Conservation (phyloP, 768 basidiomycete genomes). For the Pisolithus microcarpus region DNA sequence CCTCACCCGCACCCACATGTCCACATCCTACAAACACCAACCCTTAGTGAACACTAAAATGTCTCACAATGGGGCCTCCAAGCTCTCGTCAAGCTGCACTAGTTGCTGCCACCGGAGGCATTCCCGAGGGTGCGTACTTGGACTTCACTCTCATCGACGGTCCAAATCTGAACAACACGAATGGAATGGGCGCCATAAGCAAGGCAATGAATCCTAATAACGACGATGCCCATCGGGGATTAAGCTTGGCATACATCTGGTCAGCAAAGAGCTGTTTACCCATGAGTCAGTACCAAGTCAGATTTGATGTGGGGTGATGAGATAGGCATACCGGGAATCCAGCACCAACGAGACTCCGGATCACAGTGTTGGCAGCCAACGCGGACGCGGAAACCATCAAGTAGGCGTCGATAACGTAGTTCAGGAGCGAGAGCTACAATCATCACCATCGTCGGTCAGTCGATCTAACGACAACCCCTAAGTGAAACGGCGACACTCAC, state of each 20-base stretch:
- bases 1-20: too few species aligned
- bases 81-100: too few species aligned
- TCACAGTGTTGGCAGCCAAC: slow-evolving; percentile 45
- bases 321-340: slow-evolving; percentile 32
- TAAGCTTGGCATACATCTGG: slow-evolving; percentile 47
- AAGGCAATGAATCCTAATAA: slow-evolving; percentile 47
- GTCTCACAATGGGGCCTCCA: too few species aligned
- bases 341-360: slow-evolving; percentile 48
- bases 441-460: neutral
- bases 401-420: slow-evolving; percentile 60
- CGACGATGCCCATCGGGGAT: slow-evolving; percentile 53
- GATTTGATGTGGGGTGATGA: neutral
- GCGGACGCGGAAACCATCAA: slow-evolving; percentile 49
- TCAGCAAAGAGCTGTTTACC: slow-evolving; percentile 38
- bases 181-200: slow-evolving; percentile 45
- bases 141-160: slow-evolving; percentile 38
- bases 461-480: neutral
- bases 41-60: too few species aligned
- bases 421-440: slow-evolving; percentile 43
- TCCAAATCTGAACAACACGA: slow-evolving; percentile 41
- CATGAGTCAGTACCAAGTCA: neutral
- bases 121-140: slow-evolving; percentile 30
- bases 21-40: too few species aligned
- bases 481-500: slow-evolving; percentile 28
- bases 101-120: too few species aligned